These are phyloP conservation scores for Entoloma clypeatum DNA, from an alignment of 1,284 basidiomycete species.

Conservation along the genomic window DNA sequence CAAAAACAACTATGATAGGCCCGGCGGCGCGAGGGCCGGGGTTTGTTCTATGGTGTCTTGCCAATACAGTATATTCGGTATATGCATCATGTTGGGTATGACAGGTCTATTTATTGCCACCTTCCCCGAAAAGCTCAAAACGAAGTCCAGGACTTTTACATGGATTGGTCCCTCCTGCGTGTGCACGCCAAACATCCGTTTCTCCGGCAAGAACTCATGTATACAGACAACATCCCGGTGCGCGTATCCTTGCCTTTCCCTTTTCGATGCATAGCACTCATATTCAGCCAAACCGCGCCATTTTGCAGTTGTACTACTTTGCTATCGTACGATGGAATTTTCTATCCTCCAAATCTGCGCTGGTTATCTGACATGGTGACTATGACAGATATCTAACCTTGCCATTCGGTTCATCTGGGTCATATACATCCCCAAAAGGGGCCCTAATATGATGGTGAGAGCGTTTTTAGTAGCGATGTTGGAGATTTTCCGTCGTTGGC, in stretches of 20 bases:
- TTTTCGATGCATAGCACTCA: background rate
- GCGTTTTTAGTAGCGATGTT: slow-evolving; percentile 68
- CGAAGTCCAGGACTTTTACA: slow-evolving; percentile 59
- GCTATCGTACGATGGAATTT: slow-evolving; percentile 54
- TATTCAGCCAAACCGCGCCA: slow-evolving; percentile 1
- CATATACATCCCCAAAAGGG: slow-evolving; percentile 63
- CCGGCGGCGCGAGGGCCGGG: slow-evolving; percentile 36
- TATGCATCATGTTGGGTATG: slow-evolving; percentile 79
- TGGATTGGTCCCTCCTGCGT: slow-evolving; percentile 81
- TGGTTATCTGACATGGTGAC: slow-evolving; percentile 6
- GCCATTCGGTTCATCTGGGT: slow-evolving; percentile 81
- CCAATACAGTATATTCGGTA: slow-evolving; percentile 57
- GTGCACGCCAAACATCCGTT: slow-evolving; percentile 56
- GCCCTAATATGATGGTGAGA: slow-evolving; percentile 51
- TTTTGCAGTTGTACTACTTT: slow-evolving; percentile 65
- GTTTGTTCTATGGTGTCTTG: slow-evolving; percentile 65
- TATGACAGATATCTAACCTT: slow-evolving; percentile 60
- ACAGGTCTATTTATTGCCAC: background rate
- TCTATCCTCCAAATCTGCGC: background rate
- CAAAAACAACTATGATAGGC: slow-evolving; percentile 20
- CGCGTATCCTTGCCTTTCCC: slow-evolving; percentile 28
- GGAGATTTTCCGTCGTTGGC: slow-evolving; percentile 80
- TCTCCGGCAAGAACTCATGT: slow-evolving; percentile 74
- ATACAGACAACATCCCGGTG: slow-evolving; percentile 57
- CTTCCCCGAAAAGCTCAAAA: background rate